Evolutionary conservation across 2,329 filamentous ascomycete species (phyloP).

Genomic region (Penicillium sumatraense): DNA sequence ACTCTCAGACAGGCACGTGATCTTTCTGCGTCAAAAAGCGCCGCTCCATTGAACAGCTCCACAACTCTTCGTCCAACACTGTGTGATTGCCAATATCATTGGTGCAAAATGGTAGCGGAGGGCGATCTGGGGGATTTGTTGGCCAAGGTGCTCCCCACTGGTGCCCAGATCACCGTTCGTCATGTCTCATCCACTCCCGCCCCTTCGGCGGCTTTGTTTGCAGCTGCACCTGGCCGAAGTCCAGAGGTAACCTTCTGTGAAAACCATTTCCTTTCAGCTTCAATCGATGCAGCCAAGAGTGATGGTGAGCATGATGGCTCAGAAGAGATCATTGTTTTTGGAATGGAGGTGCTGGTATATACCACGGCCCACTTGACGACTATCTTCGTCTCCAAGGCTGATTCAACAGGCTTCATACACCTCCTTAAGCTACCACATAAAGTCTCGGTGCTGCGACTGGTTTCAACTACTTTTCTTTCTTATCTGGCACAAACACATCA

Average conservation of each 20-base stretch:
- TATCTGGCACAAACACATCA: conserved; percentile 72
- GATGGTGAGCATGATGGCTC: conserved; percentile 30
- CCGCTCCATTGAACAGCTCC: conserved; percentile 15
- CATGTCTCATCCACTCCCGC: conserved; percentile 87
- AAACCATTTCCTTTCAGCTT: conserved; percentile 74
- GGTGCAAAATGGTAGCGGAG: conserved; percentile 32
- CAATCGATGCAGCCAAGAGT: conserved; percentile 44
- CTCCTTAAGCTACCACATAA: conserved; percentile 63
- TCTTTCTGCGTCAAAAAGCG: conserved; percentile 11
- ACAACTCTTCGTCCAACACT: conserved; percentile 23
- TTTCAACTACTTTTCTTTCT: conserved; percentile 75
- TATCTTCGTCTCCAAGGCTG: conserved; percentile 94
- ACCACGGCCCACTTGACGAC: conserved; percentile 79
- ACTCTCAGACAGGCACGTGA: background rate
- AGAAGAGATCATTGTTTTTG: conserved; percentile 74
- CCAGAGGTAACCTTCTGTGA: conserved; percentile 83
- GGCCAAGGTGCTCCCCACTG: conserved; percentile 57
- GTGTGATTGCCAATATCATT: conserved; percentile 21
- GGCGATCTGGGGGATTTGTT: conserved; percentile 52
- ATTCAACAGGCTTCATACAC: conserved; percentile 87
- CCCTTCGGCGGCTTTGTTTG: conserved; percentile 75
- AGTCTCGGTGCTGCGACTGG: conserved; percentile 71
- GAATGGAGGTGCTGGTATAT: conserved; percentile 86
- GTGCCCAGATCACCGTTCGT: conserved; percentile 70
- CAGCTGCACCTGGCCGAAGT: conserved; percentile 71